These are phyloP conservation scores for Epichloe festucae DNA, from an alignment of 2,329 filamentous ascomycete species.

Conservation along the genomic window DNA sequence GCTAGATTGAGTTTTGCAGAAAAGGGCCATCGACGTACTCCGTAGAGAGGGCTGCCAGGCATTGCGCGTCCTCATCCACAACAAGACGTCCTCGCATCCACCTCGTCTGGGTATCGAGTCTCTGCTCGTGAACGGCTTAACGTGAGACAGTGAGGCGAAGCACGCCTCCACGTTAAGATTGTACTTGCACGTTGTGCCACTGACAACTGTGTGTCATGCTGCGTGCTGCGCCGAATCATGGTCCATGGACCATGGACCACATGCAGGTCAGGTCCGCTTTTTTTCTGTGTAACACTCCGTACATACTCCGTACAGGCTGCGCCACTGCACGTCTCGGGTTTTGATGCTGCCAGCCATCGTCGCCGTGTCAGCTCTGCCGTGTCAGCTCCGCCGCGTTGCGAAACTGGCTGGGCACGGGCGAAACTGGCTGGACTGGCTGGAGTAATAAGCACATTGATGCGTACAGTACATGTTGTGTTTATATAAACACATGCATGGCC, in stretches of 20 bases:
- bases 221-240: neutral
- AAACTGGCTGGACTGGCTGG: too few species aligned
- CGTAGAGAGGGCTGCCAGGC: too few species aligned
- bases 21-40: too few species aligned
- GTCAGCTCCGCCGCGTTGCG: neutral
- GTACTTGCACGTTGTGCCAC: too few species aligned
- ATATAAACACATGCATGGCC: neutral
- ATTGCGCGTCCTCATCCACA: constrained; percentile 3
- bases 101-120: too few species aligned
- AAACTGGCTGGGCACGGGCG: too few species aligned
- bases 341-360: neutral
- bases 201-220: too few species aligned
- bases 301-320: neutral
- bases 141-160: neutral
- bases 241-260: neutral
- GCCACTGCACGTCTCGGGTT: constrained; percentile 4
- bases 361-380: neutral
- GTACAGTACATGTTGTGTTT: neutral
- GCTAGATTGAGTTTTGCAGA: too few species aligned
- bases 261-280: neutral
- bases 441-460: neutral
- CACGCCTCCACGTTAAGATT: neutral
- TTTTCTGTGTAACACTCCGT: neutral
- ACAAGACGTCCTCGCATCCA: too few species aligned
- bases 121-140: neutral